Base-by-base conservation (phyloP, 2,329 filamentous ascomycete genomes). In the Onygenales sp. region DNA sequence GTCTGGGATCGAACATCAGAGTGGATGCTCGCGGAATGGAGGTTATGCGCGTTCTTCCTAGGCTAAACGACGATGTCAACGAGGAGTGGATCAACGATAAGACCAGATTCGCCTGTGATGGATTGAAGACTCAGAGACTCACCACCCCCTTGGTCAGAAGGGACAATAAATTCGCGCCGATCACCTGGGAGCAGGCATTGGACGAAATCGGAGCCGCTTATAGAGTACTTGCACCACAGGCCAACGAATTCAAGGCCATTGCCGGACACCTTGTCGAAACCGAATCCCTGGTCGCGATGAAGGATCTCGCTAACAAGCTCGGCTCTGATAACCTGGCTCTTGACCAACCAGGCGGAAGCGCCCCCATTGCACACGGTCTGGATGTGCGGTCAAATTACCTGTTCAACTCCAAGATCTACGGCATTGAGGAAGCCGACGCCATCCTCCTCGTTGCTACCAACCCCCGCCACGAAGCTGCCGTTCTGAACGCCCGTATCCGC, bases 11-110 rank as follows among this genome's bases (percentile, higher is more conserved):
- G 55, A 95, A 94, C 70, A 94, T 98, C 64, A 85, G 93, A 44
- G 85, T 97, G 44, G 93, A 98, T 73, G 86, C 90, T 54, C 84
- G 93, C 66, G 93, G 93, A 55, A 78, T 96, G 60, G 91, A 97
- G 75, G 92, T 98, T 50, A 95, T 98, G 91, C 86, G 93, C 63
- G 80, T 98, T 56, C 69, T 96, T 13, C 93, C 93, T 55, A 83
- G 93, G 64, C 79, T 98, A 57, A 98, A 98, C 70, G 93, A 98
- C 68, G 91, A 97, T 64, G 84, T 98, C 64, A 98, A 98, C 72
- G 93, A 98, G 76, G 93, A 98, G 73, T 98, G 93, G 93, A 97
- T 98, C 71, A 93, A 97, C 73, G 93, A 98, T 78, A 98, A 97
- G 80, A 85, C 89, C 42, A 84, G 93, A 60, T 98, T 97, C 70